Evolutionary conservation across 2,329 filamentous ascomycete species (phyloP).

Genomic region (Paraphoma sp.): DNA sequence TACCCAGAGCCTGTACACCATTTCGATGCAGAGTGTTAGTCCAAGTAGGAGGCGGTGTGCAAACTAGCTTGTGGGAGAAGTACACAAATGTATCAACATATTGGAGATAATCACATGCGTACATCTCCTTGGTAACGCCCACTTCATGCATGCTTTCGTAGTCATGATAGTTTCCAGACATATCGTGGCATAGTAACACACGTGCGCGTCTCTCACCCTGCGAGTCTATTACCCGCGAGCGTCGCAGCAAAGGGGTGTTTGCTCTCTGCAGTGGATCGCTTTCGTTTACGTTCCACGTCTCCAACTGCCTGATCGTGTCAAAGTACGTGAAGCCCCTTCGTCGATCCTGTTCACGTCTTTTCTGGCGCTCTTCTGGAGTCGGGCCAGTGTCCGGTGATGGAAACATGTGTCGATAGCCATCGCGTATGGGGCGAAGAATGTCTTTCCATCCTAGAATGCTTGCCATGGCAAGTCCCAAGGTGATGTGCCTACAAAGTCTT

Average conservation of each 20-base stretch:
- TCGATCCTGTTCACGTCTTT: constrained; percentile 37
- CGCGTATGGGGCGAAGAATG: constrained; percentile 47
- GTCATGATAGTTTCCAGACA: constrained; percentile 53
- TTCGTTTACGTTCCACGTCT: constrained; percentile 38
- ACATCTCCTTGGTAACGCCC: constrained; percentile 39
- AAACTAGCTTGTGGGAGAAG: constrained; percentile 56
- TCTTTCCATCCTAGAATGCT: constrained; percentile 46
- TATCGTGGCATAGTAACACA: constrained; percentile 49
- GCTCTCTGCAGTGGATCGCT: constrained; percentile 46
- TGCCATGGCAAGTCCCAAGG: constrained; percentile 22
- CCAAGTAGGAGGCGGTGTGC: constrained; percentile 55
- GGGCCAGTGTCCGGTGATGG: constrained; percentile 43
- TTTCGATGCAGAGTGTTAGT: constrained; percentile 56
- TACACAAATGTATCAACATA: constrained; percentile 55
- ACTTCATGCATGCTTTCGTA: constrained; percentile 48
- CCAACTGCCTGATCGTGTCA: constrained; percentile 49
- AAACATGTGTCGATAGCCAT: constrained; percentile 47
- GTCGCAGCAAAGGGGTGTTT: constrained; percentile 47
- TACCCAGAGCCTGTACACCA: constrained; percentile 53
- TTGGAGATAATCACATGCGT: constrained; percentile 54
- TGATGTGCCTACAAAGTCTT: background rate
- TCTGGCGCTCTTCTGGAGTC: constrained; percentile 40
- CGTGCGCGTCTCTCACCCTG: constrained; percentile 20
- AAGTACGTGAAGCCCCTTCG: constrained; percentile 51
- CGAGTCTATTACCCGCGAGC: background rate